Evolutionary conservation across 2,329 filamentous ascomycete genomes (phyloP), one percentile per base, ranked within the genome.

Genomic region (Talaromyces atroroseus): DNA sequence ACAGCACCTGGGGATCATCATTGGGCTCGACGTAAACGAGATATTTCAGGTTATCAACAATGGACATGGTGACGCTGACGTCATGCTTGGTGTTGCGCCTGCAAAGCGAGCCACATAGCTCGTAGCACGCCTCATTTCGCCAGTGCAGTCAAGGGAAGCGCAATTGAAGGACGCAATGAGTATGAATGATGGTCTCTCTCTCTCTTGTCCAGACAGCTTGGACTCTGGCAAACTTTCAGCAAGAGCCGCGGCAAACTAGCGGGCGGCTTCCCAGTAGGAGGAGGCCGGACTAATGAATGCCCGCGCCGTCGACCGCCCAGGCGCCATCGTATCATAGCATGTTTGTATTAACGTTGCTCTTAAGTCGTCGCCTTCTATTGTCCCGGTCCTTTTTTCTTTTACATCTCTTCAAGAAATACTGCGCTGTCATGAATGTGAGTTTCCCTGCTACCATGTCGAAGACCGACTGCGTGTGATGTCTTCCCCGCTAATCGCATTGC

Each of bases 341-440:
- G 42, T 38, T 18, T 36, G 8, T 11, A 2, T 34, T 23, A 2
- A 48, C 18, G 24, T 11, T 54, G 16, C 20, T 26, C 16, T 23
- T 8, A 16, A 11, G 18, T 26, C 20, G 24, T 49, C 23, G 16
- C 20, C 11, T 12, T 20, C 24, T 24, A 36, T 49, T 26, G 18
- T 49, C 32, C 16, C 36, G 44, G 7, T 32, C 36, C 5, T 32
- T 16, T 34, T 36, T 51, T 24, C 5, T 32, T 16, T 34, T 36
- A 46, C 34, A 14, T 48, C 18, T 20, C n/a, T 21, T 42, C 10
- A 21, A 3, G 2, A 6, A 8, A 26, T 8, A 24, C n/a, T 26
- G 36, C 8, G 18, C 52, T 57, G 57, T 49, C 51, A 76, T 76
- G 74, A 76, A 76, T 69, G 74, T 76, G 65, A 67, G 70, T 52